Evolutionary conservation across 1,284 basidiomycete species (phyloP).

Genomic region (Ustilago xerochloae): DNA sequence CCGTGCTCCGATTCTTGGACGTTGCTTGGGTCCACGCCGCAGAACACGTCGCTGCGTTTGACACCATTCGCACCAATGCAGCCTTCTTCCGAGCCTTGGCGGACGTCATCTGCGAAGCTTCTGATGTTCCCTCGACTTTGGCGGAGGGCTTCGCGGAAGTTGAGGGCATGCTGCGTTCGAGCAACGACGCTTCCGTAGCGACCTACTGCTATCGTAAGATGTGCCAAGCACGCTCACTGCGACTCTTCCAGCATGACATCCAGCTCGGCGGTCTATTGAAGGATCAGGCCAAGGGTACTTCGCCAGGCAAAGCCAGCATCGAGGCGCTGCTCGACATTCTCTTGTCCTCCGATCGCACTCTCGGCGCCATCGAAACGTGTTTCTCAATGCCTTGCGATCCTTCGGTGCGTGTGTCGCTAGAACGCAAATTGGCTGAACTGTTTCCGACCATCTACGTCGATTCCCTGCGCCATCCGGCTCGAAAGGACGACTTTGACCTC

Average conservation of each 20-base stretch:
- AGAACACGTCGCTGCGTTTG: constrained; percentile 77
- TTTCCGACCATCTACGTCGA: constrained; percentile 67
- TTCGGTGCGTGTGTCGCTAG: constrained; percentile 73
- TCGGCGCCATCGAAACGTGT: constrained; percentile 76
- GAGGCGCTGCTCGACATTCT: constrained; percentile 74
- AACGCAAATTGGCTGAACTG: constrained; percentile 65
- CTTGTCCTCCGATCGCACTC: constrained; percentile 73
- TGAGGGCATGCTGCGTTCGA: constrained; percentile 52
- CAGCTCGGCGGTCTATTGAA: constrained; percentile 58
- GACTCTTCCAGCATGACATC: constrained; percentile 72
- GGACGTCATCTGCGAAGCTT: constrained; percentile 75
- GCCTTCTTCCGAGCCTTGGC: constrained; percentile 77
- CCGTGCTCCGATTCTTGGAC: constrained; percentile 81
- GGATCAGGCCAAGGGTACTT: constrained; percentile 67
- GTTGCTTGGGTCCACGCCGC: constrained; percentile 84
- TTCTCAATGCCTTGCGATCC: constrained; percentile 78
- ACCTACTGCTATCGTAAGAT: constrained; percentile 75
- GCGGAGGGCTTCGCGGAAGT: constrained; percentile 30
- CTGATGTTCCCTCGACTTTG: constrained; percentile 70
- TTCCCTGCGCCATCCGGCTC: constrained; percentile 74
- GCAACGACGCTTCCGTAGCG: constrained; percentile 70
- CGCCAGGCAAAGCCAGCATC: constrained; percentile 70
- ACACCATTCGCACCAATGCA: constrained; percentile 73
- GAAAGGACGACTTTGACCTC: constrained; percentile 72
- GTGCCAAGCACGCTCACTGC: constrained; percentile 79